A percentile compares a stretch with the other conserved stretches of the same genome.
Evolutionary conservation across 75 land plant species (phyloP).

Genomic region (Picea glauca): DNA sequence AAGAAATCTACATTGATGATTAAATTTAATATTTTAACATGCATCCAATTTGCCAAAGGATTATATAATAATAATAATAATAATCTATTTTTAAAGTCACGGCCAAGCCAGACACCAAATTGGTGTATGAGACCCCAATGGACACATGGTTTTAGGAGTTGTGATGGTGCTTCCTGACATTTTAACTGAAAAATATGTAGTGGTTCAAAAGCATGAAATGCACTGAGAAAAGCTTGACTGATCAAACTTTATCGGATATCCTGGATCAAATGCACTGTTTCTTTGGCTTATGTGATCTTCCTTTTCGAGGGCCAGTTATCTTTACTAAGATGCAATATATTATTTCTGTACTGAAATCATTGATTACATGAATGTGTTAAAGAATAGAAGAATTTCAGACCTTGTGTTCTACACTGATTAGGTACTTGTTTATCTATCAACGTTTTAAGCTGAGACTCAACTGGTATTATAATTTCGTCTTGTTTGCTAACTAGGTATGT

Average conservation of each 20-base stretch:
- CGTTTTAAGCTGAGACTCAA: too few relatives aligned
- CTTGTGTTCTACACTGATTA: too few relatives aligned
- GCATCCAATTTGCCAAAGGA: not conserved
- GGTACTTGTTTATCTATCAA: too few relatives aligned
- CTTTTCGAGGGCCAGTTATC: not conserved
- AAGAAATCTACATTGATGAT: not conserved
- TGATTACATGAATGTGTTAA: too few relatives aligned
- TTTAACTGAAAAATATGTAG: not conserved
- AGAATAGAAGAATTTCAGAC: too few relatives aligned
- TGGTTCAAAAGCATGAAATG: not conserved
- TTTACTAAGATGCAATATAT: not conserved
- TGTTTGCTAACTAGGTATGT: too few relatives aligned
- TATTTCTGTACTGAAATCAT: not conserved
- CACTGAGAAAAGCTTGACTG: not conserved
- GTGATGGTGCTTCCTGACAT: not conserved
- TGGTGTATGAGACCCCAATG: not conserved
- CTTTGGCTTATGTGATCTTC: not conserved
- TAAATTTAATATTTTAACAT: not conserved
- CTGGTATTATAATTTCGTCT: too few relatives aligned
- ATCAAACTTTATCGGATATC: not conserved
- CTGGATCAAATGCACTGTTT: not conserved
- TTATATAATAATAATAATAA: not conserved
- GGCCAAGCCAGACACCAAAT: too few relatives aligned
- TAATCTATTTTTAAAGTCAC: too few relatives aligned
- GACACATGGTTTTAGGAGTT: not conserved